These are phyloP conservation scores for Nosema bombycis DNA, from an alignment of 371 early-diverging fungal genomes.

Conservation along the genomic window DNA sequence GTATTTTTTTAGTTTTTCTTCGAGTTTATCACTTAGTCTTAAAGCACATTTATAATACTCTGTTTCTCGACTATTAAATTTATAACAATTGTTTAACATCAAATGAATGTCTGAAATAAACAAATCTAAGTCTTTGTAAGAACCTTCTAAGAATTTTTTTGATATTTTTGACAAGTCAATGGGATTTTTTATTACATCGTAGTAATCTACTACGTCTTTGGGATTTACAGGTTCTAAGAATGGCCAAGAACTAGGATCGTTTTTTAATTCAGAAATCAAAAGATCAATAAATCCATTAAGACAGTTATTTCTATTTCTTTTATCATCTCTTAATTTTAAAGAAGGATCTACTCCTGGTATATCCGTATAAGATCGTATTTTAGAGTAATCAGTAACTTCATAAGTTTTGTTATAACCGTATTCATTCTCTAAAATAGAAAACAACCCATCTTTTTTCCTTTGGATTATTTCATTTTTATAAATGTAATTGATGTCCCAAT, in stretches of 20 bases:
- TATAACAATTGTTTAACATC: constrained; percentile 76
- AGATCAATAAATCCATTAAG: constrained; percentile 70
- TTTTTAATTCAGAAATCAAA: constrained; percentile 72
- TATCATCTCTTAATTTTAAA: background rate
- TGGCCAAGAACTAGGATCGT: constrained; percentile 82
- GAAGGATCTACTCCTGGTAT: constrained; percentile 12
- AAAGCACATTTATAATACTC: constrained; percentile 73
- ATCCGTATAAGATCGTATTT: background rate
- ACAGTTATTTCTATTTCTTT: constrained; percentile 39
- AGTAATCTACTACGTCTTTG: constrained; percentile 79
- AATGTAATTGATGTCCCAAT: constrained; percentile 61
- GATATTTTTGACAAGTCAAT: constrained; percentile 82
- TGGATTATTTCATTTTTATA: constrained; percentile 49
- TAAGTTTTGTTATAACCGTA: constrained; percentile 36
- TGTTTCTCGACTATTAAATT: constrained; percentile 74
- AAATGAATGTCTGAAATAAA: constrained; percentile 72
- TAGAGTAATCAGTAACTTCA: constrained; percentile 27
- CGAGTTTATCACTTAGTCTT: constrained; percentile 49
- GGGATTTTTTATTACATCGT: constrained; percentile 84
- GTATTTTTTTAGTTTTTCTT: constrained; percentile 34
- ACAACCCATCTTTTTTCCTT: constrained; percentile 34
- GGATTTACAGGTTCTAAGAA: constrained; percentile 86
- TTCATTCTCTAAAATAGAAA: constrained; percentile 50
- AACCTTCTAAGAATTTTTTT: constrained; percentile 70
- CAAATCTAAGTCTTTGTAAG: constrained; percentile 70